Conservation (phyloP, 2,329 filamentous ascomycete genomes). For the Acrocalymma vagum region DNA sequence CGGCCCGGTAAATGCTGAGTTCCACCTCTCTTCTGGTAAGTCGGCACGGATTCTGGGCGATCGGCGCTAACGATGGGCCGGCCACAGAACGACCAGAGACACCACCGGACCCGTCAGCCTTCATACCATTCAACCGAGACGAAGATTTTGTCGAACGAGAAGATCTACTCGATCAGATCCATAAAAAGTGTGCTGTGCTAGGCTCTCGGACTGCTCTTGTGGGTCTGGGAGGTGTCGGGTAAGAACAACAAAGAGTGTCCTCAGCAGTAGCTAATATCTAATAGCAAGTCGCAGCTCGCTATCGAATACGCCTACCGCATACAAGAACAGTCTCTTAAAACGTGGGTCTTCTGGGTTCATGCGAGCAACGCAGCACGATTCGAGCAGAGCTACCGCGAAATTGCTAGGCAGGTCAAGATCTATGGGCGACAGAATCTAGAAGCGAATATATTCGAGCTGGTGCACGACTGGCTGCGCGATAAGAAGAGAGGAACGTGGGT, state of each 20-base stretch:
- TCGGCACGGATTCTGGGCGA: background rate
- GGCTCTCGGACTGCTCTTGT: slow-evolving; percentile 21
- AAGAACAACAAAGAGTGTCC: background rate
- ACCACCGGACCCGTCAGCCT: slow-evolving; percentile 2
- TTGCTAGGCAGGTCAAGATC: slow-evolving; percentile 17
- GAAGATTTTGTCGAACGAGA: slow-evolving; percentile 15
- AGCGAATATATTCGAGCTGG: slow-evolving; percentile 18
- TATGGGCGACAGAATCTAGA: slow-evolving; percentile 12
- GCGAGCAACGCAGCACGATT: slow-evolving; percentile 17
- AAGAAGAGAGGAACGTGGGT: slow-evolving; percentile 23
- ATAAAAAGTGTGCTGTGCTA: slow-evolving; percentile 7
- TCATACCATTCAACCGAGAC: slow-evolving; percentile 1
- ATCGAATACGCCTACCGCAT: slow-evolving; percentile 19
- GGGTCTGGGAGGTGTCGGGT: slow-evolving; percentile 28
- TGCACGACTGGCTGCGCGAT: slow-evolving; percentile 20
- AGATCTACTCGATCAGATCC: slow-evolving; percentile 14
- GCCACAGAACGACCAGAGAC: slow-evolving; percentile 6
- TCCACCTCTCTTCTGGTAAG: slow-evolving; percentile 6
- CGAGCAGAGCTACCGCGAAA: slow-evolving; percentile 16
- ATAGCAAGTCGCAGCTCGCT: slow-evolving; percentile 28
- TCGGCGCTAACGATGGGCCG: slow-evolving; percentile 4
- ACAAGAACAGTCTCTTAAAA: slow-evolving; percentile 10
- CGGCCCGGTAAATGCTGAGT: slow-evolving; percentile 8
- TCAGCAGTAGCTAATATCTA: slow-evolving; percentile 3
- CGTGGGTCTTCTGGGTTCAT: slow-evolving; percentile 26